phyloP scores from a whole-genome alignment of 2,329 filamentous ascomycete genomes.

The Scedosporium apiospermum region DNA sequence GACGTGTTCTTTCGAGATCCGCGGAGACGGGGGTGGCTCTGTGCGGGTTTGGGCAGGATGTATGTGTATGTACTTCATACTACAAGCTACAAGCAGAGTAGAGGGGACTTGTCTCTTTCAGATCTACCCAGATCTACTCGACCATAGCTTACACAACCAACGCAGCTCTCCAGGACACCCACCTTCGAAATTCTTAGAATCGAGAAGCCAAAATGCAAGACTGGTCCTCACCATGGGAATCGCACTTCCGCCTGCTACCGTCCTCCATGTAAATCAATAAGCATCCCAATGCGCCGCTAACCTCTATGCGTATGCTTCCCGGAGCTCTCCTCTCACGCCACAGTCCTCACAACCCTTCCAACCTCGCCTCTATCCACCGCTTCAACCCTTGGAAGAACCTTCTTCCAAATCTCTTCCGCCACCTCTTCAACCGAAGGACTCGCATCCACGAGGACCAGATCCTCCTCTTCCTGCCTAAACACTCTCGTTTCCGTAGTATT shows the following conservation, averaged over 20 bases:
- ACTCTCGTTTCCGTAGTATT: conserved; percentile 14
- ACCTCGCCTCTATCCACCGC: conserved; percentile 40
- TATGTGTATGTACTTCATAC: no score
- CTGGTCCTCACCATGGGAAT: neutral
- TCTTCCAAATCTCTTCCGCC: conserved; percentile 43
- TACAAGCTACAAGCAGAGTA: no score
- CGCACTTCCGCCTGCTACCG: neutral
- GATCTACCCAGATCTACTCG: no score
- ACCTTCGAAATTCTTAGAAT: no score
- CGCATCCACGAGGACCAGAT: conserved; percentile 45
- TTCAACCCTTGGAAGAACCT: conserved; percentile 36
- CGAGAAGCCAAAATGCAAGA: no score
- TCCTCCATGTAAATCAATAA: neutral
- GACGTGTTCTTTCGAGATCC: neutral
- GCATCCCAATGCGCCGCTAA: neutral
- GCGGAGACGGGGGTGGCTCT: neutral
- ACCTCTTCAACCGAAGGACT: conserved; percentile 46
- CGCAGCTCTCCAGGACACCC: no score
- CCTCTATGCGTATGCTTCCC: neutral
- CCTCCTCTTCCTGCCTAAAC: conserved; percentile 41
- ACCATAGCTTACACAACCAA: no score
- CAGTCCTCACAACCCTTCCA: conserved; percentile 33
- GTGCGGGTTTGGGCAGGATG: no score
- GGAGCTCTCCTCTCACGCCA: conserved; percentile 16
- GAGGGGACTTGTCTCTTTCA: no score